Evolutionary conservation across 2,329 filamentous ascomycete genomes (phyloP), one percentile per base, ranked within the genome.

Genomic region (Phialophora tarda): DNA sequence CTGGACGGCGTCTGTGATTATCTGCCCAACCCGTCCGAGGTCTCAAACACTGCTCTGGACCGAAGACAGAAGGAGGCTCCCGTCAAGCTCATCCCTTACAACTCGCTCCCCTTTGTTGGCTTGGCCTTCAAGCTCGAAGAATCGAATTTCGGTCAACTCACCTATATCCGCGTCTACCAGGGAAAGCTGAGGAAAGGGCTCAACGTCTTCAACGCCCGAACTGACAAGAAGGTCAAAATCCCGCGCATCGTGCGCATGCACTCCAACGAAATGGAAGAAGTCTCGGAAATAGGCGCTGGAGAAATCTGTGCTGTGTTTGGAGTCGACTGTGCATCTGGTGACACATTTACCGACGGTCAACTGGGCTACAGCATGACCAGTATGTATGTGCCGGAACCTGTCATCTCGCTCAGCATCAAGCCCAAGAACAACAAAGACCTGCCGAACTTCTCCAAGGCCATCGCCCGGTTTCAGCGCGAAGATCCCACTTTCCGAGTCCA

Each of bases 251-350:
- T 99, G 69, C 92, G 95, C 69, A 99, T 99, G 95, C 95, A 99
- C 83, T 97, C 93, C 54, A 97, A 98, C 77, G 95, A 99, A 77
- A 97, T 99, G 94, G 95, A 99, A 79, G 95, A 99, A 76, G 92
- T 97, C 32, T 84, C 82, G 63, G 93, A 97, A 78, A 90, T 99
- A 70, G 92, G 93, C 60, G 94, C 95, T 62, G 95, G 95, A 79
- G 95, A 99, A 80, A 99, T 99, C 71, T 99, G 95, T 77, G 95
- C 95, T 68, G 95, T 99, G 66, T 99, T 99, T 76, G 95, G 95
- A 75, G 91, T 99, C 62, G 95, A 99, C 74, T 99, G 95, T 78
- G 93, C 95, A 41, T 98, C 94, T 51, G 95, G 95, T 74, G 95
- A 99, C 79, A 98, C 94, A 51, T 99, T 99, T 81, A 98, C 95